Evolutionary conservation across 352 stramenopile species (phyloP), one percentile per base, ranked within the genome.

Genomic region (Globisporangium carolinianum): DNA sequence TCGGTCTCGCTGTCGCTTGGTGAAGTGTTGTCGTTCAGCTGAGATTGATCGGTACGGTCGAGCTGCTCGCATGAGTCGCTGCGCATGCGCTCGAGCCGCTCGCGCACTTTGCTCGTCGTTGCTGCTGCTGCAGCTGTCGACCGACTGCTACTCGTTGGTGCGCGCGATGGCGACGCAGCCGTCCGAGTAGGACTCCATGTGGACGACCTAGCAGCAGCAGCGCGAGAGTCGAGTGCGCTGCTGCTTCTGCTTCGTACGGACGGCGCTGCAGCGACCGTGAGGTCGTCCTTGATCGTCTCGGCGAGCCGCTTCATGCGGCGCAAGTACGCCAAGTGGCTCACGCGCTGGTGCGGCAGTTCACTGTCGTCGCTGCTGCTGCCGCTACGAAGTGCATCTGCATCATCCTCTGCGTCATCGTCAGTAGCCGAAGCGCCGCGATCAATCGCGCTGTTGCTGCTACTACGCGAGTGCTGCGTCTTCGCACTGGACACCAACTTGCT

Each of bases 261-360:
- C 4, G 37, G 37, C 7, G 53, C 3, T 0, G n/a, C 6, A 7
- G 37, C 24, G 18, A 65, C 70, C 47, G 61, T 61, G 3, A 89
- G 52, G 51, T 87, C 79, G 18, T 84, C 68, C 12, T 80, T 79
- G 38, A 89, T 89, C 37, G 57, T 87, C 47, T 89, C 75, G 11
- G 75, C 75, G 2, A 89, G 60, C 43, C 75, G 71, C 51, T 79
- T 86, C 80, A 90, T 87, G 38, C 72, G 65, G 18, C 76, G 70
- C 53, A 90, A 54, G 54, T 88, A 90, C 51, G 83, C 77, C 75
- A 90, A 73, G 60, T 90, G 79, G 51, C 75, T 71, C 18, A 86
- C 67, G 3, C 79, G 76, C 32, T 86, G 73, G 14, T 67, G 49
- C 8, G 12, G 77, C 35, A 87, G 35, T 11, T 85, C 74, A 3